Base-by-base conservation (phyloP, 306 rosid genomes). In the Begonia fuchsioides region DNA sequence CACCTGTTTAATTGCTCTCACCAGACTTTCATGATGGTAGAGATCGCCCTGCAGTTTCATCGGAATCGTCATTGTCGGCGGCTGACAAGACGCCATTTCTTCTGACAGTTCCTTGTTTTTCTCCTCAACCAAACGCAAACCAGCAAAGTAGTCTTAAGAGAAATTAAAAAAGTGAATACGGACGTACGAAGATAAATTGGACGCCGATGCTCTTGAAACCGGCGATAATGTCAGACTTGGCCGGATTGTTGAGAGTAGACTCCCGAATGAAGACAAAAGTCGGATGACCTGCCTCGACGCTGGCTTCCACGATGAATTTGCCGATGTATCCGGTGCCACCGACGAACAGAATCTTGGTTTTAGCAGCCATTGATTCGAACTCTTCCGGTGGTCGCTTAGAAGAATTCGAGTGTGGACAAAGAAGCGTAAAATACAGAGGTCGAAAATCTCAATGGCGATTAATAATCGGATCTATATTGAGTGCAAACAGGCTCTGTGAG, bases 311-410 rank as follows among this genome's bases (percentile, higher is more conserved):
- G 0, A 72, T 53, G 39, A 59, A 64, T 43, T 72, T 72, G 2
- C 71, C 74, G 15, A 63, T 63, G 48, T 63, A 63, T 1, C 71
- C 68, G 1, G 74, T 63, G 13, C 74, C 73, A 8, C 74, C 78
- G 15, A 72, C 45, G 55, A 68, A 8, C 55, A 72, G 58, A 49
- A 72, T 48, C 54, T 59, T 68, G 59, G 60, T 65, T 17, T 66
- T 59, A 8, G 32, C 43, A 0, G 58, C 58, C 70, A 70, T 26
- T 26, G 35, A 8, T 3, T 26, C 35, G 1, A 26, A 26, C 35
- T 20, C 32, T 20, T 20, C 32, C 26, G 26, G n/a, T n/a, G n/a
- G n/a, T n/a, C n/a, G n/a, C n/a, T n/a, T n/a, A n/a, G n/a, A n/a
- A n/a, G n/a, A n/a, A n/a, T n/a, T n/a, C n/a, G n/a, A n/a, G n/a